Conservation (phyloP, 495 filamentous ascomycete genomes). For the Talaromyces stipitatus region DNA sequence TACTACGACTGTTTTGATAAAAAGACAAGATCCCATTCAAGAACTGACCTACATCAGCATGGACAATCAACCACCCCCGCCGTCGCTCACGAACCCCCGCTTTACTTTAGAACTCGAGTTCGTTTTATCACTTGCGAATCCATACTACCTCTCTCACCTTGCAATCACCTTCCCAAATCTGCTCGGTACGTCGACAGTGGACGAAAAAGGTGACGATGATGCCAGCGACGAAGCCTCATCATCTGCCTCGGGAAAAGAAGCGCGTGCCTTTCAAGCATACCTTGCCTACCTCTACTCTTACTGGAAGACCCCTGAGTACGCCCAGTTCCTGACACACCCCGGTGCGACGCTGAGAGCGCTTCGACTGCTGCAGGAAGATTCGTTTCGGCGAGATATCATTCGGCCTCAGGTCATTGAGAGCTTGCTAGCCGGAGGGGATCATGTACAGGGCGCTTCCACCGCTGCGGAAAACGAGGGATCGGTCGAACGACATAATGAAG, state of each 20-base stretch:
- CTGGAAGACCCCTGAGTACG: conserved; percentile 74
- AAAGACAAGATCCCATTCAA: not conserved
- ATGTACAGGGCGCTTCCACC: conserved; percentile 14
- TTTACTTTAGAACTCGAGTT: conserved; percentile 53
- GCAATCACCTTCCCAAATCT: conserved; percentile 52
- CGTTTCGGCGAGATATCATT: conserved; percentile 75
- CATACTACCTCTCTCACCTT: conserved; percentile 76
- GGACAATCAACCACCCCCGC: conserved; percentile 21
- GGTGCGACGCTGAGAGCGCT: conserved; percentile 77
- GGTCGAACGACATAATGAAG: not conserved
- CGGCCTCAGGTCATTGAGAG: conserved; percentile 60
- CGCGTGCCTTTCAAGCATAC: conserved; percentile 68
- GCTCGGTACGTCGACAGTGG: conserved; percentile 27
- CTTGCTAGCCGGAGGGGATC: conserved; percentile 47
- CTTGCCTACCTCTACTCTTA: conserved; percentile 75
- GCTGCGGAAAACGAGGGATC: conserved; percentile 11
- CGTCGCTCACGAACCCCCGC: conserved; percentile 34
- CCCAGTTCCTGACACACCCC: conserved; percentile 73
- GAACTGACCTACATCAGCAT: not conserved
- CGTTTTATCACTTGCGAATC: conserved; percentile 79
- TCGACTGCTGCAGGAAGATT: conserved; percentile 74
- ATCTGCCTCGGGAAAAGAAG: conserved; percentile 45
- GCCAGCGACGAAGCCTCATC: conserved; percentile 11
- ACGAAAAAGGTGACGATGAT: conserved; percentile 25
- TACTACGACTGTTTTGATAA: no score